Evolutionary conservation across 352 stramenopile species (phyloP).

Genomic region (Globisporangium cylindrosporum): DNA sequence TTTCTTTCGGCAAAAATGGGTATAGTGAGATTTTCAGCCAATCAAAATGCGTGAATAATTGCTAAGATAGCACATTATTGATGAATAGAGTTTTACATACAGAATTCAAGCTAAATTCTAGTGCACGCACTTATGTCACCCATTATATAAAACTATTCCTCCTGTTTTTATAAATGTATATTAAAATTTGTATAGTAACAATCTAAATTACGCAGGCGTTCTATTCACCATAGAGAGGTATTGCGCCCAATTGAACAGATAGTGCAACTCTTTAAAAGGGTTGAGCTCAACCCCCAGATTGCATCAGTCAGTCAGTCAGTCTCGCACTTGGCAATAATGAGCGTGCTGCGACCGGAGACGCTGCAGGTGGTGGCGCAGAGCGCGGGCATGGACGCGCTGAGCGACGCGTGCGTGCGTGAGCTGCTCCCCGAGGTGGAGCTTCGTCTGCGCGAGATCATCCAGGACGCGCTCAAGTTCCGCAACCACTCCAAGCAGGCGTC

Average conservation of each 20-base stretch:
- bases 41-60: too few relatives aligned
- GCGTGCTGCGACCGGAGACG: slow-evolving; percentile 64
- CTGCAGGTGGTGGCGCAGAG: slow-evolving; percentile 73
- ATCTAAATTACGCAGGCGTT: background rate
- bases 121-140: too few relatives aligned
- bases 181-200: background rate
- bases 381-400: slow-evolving; percentile 69
- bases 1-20: too few relatives aligned
- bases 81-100: too few relatives aligned
- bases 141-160: too few relatives aligned
- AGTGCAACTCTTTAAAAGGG: background rate
- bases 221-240: background rate
- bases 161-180: too few relatives aligned
- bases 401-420: slow-evolving; percentile 57
- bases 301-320: background rate
- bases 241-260: background rate
- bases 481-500: slow-evolving; percentile 57
- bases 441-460: slow-evolving; percentile 75
- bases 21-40: too few relatives aligned
- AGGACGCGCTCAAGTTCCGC: slow-evolving; percentile 86
- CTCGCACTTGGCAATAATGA: slow-evolving; percentile 38
- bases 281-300: background rate
- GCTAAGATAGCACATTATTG: too few relatives aligned
- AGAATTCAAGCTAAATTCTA: too few relatives aligned
- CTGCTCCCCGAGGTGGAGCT: slow-evolving; percentile 79